Conservation (phyloP, 768 basidiomycete genomes). For the Phanerochaete sordida region DNA sequence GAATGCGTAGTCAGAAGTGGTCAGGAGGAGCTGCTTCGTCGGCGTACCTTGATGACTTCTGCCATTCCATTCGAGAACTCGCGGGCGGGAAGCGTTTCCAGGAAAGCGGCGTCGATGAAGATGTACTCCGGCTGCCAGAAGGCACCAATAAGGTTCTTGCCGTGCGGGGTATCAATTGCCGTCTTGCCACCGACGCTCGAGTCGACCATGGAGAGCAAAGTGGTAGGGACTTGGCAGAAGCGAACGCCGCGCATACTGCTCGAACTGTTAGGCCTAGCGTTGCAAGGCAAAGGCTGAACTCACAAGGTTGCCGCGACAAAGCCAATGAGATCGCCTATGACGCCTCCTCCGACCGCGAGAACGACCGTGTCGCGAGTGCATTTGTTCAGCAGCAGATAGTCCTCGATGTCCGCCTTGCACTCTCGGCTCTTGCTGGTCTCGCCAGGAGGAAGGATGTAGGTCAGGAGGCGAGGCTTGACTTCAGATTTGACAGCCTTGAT, state of each 20-base stretch:
- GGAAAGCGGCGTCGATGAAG: slow-evolving; percentile 95
- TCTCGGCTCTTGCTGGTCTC: slow-evolving; percentile 90
- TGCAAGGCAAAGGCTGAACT: slow-evolving; percentile 30
- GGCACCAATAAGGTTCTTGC: slow-evolving; percentile 97
- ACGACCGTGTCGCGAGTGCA: slow-evolving; percentile 94
- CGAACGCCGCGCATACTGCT: slow-evolving; percentile 94
- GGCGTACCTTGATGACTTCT: slow-evolving; percentile 86
- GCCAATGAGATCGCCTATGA: slow-evolving; percentile 94
- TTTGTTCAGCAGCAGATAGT: slow-evolving; percentile 81
- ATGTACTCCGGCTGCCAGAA: slow-evolving; percentile 99
- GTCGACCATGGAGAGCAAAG: slow-evolving; percentile 97
- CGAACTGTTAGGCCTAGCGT: neutral
- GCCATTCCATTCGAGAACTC: slow-evolving; percentile 99
- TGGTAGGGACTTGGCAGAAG: slow-evolving; percentile 95
- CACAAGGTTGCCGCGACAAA: slow-evolving; percentile 97
- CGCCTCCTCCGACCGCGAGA: slow-evolving; percentile 92
- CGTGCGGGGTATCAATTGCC: slow-evolving; percentile 97
- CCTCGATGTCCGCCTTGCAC: slow-evolving; percentile 92
- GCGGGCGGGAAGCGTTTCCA: slow-evolving; percentile 86
- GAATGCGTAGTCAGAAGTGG: slow-evolving; percentile 1
- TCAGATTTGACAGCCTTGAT: slow-evolving; percentile 24
- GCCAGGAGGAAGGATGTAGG: slow-evolving; percentile 80
- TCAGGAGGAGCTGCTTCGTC: neutral
- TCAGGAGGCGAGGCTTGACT: slow-evolving; percentile 63
- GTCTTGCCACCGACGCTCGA: slow-evolving; percentile 98